Conservation (phyloP, 148 eudicot species). For the Oxyria digyna region DNA sequence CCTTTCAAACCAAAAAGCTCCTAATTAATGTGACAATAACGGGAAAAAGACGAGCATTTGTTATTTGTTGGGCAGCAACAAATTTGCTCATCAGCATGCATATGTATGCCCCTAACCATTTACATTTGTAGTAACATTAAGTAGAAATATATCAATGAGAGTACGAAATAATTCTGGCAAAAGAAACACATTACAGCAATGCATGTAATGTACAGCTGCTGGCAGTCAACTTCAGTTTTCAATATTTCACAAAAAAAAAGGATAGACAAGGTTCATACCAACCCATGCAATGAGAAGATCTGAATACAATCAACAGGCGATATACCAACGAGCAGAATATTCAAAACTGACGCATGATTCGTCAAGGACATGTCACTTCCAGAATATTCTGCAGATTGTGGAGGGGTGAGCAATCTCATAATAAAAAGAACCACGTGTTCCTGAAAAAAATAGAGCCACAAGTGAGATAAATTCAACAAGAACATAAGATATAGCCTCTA, state of each 20-base stretch:
- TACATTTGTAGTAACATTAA: neutral
- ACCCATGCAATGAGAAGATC: constrained; percentile 86
- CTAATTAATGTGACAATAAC: neutral
- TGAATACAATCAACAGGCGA: constrained; percentile 68
- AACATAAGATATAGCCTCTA: neutral
- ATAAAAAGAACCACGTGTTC: constrained; percentile 65
- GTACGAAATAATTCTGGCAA: neutral
- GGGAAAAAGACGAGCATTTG: neutral
- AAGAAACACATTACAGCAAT: neutral
- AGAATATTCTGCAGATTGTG: constrained; percentile 53
- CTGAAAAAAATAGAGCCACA: constrained; percentile 24
- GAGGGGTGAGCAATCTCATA: constrained; percentile 66
- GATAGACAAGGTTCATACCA: constrained; percentile 31
- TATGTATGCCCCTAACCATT: neutral
- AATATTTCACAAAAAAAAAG: neutral
- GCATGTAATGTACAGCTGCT: neutral
- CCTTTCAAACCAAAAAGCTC: neutral
- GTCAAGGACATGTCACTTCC: constrained; percentile 75
- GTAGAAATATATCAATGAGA: neutral
- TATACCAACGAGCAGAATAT: constrained; percentile 76
- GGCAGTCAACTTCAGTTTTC: neutral
- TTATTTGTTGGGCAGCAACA: neutral
- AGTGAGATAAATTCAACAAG: constrained; percentile 1
- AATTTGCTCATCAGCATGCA: neutral
- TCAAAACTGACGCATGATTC: constrained; percentile 51